Conservation (phyloP, 2,329 filamentous ascomycete genomes). For the Scytalidium sp. region DNA sequence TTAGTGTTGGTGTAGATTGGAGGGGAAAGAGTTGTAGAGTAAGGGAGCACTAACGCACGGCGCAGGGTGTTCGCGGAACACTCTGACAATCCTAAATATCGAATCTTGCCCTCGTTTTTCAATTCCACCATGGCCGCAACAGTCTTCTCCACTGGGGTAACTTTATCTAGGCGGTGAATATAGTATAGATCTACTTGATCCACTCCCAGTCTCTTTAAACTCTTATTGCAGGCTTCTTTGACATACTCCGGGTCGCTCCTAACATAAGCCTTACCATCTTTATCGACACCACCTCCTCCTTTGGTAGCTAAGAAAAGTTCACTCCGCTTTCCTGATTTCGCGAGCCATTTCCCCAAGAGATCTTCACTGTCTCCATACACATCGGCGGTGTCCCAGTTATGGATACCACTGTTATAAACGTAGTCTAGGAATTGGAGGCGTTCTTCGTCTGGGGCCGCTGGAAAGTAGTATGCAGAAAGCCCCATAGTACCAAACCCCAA, state of each 20-base stretch:
- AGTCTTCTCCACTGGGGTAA: constrained; percentile 46
- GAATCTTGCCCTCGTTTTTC: constrained; percentile 34
- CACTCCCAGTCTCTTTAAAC: constrained; percentile 44
- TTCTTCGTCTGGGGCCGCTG: constrained; percentile 28
- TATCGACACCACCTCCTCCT: constrained; percentile 30
- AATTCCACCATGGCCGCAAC: constrained; percentile 45
- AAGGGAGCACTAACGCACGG: constrained; percentile 44
- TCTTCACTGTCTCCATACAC: constrained; percentile 37
- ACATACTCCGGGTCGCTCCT: constrained; percentile 38
- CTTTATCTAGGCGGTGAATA: constrained; percentile 45
- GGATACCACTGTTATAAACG: constrained; percentile 32
- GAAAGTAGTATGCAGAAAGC: constrained; percentile 26
- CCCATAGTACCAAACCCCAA: constrained; percentile 26
- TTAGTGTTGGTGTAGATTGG: too few species aligned
- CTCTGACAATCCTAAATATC: constrained; percentile 44
- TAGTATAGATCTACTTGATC: constrained; percentile 55
- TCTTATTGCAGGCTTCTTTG: constrained; percentile 33
- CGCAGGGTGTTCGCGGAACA: constrained; percentile 41
- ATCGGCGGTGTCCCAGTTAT: constrained; percentile 29
- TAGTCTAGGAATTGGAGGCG: constrained; percentile 35
- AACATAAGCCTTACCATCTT: constrained; percentile 29
- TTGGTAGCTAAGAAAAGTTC: constrained; percentile 49
- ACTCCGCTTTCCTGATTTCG: constrained; percentile 34
- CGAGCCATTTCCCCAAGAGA: constrained; percentile 43
- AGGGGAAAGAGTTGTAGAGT: constrained; percentile 41